These are phyloP conservation scores for Umbellularia californica DNA, from an alignment of 164 flowering plant species.

Conservation along the genomic window DNA sequence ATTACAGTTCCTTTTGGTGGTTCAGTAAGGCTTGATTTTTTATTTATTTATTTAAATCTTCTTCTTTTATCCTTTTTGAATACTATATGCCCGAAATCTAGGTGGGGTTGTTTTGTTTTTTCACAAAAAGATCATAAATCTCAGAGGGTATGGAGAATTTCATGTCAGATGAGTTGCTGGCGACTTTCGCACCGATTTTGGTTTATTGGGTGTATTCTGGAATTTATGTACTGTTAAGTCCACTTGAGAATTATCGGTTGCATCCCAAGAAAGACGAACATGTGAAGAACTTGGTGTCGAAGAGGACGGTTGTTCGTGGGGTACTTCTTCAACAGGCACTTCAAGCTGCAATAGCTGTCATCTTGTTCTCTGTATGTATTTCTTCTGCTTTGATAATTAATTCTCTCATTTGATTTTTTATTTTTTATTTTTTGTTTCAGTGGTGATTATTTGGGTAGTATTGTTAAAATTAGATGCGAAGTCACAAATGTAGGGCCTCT, in stretches of 20 bases:
- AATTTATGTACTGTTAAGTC: slow-evolving; percentile 49
- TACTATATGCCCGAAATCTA: too few species aligned
- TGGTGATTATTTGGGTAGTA: too few species aligned
- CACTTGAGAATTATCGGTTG: slow-evolving; percentile 64
- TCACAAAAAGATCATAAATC: too few species aligned
- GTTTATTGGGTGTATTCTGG: slow-evolving; percentile 91
- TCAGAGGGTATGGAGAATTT: slow-evolving; percentile 32
- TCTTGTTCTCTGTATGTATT: slow-evolving; percentile 64
- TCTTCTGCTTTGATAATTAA: background rate
- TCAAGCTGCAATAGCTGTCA: slow-evolving; percentile 70
- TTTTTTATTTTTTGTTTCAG: too few species aligned
- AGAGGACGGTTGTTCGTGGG: slow-evolving; percentile 63
- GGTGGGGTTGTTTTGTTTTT: too few species aligned
- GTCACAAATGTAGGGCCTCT: too few species aligned
- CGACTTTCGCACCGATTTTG: slow-evolving; percentile 59
- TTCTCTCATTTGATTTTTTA: too few species aligned
- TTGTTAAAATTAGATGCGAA: too few species aligned
- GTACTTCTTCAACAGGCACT: slow-evolving; percentile 78
- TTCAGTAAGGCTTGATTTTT: too few species aligned
- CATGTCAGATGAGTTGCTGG: slow-evolving; percentile 73
- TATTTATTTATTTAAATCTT: too few species aligned
- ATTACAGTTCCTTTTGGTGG: too few species aligned
- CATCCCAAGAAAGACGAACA: slow-evolving; percentile 79
- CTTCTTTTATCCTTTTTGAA: too few species aligned
- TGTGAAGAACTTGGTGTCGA: slow-evolving; percentile 78